Base-by-base conservation (phyloP, 768 basidiomycete species). In the Leccinum uliginosum region DNA sequence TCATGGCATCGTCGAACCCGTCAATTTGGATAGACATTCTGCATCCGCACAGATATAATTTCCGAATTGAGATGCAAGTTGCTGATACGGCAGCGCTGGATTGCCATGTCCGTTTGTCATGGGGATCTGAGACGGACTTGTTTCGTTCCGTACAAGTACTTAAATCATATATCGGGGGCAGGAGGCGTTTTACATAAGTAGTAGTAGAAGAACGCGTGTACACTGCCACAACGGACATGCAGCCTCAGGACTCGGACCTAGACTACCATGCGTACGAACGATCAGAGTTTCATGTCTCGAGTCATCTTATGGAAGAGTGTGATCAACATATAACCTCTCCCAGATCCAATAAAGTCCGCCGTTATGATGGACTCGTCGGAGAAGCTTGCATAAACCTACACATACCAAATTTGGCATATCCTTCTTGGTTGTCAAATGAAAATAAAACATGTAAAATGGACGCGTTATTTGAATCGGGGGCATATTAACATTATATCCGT, bases 331-430 rank as follows among this genome's bases (percentile, higher is more conserved):
- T n/a, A 47, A 26, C 10, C 24, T 26, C 46, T 26, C 14, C 24
- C 45, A 46, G 45, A 46, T 46, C 8, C 17, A 26, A 47, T 17
- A 15, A 5, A 24, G 44, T 23, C 23, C 44, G 44, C 23, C 44
- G 19, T 45, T 45, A n/a, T n/a, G 21, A 45, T 45, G 14, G 19
- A 30, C 26, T 21, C 1, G 26, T 21, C 1, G 26, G 27, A 49
- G 48, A 23, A 17, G 30, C 17, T 44, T 11, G 17, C 21, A 27
- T 14, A 51, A 54, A 67, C 68, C 69, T 57, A 69, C 62, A 59
- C 56, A 60, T 67, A 59, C 69, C 48, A 65, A 62, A 72, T 67
- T 56, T 60, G 71, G 71, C 50, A 60, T 59, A 30, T 34, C 38
- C 34, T 19, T 47, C 29, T 47, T 49, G 27, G 52, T 59, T 43